phyloP scores from a whole-genome alignment of 306 rosid genomes.

The Cucurbita argyrosperma region DNA sequence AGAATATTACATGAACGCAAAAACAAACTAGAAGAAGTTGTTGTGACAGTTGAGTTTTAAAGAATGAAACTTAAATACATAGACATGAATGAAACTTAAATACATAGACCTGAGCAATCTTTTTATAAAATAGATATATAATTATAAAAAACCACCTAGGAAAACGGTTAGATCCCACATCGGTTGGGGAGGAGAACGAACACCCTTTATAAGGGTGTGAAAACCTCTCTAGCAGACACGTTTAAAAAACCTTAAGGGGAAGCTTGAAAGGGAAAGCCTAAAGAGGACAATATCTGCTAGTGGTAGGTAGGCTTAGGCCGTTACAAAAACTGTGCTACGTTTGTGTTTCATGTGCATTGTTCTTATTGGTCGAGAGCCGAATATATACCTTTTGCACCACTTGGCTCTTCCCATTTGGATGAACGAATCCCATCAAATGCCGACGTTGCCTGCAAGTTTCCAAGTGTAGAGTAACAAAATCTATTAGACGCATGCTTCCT shows the following conservation, averaged over 20 bases:
- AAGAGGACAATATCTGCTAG: no score
- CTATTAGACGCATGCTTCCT: neutral
- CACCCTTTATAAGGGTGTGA: no score
- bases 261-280: no score
- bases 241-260: no score
- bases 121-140: no score
- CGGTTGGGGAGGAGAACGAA: no score
- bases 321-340: neutral
- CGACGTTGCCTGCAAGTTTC: conserved; percentile 54
- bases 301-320: no score
- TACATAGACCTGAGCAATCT: no score
- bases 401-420: conserved; percentile 95
- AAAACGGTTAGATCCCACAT: neutral
- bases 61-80: no score
- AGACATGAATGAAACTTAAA: no score
- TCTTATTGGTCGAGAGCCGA: neutral
- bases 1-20: neutral
- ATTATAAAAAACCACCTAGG: neutral
- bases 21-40: neutral
- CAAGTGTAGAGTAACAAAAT: conserved; percentile 8
- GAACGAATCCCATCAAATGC: conserved; percentile 64
- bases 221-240: no score
- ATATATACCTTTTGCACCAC: conserved; percentile 76
- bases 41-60: no score
- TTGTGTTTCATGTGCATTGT: neutral